These are phyloP conservation scores for Penicillium paxilli DNA, from an alignment of 495 filamentous ascomycete species.

Conservation along the genomic window DNA sequence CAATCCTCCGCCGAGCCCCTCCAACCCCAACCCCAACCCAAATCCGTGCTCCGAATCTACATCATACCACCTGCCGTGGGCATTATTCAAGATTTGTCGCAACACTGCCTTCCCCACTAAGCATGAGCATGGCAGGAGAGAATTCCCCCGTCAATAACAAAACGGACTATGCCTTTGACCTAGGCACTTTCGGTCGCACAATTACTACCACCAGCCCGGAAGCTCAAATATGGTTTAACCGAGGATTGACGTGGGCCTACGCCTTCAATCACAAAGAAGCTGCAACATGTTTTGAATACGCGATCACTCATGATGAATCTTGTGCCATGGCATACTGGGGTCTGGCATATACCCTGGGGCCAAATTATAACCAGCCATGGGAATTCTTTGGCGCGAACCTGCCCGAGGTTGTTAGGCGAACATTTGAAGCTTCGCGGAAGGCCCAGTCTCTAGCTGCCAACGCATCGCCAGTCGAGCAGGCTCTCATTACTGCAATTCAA, in stretches of 20 bases:
- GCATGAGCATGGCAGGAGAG: background rate
- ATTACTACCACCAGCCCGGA: slow-evolving; percentile 21
- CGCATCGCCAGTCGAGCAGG: slow-evolving; percentile 47
- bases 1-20: slow-evolving; percentile 1
- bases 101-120: background rate
- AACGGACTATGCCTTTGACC: slow-evolving; percentile 19
- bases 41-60: background rate
- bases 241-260: slow-evolving; percentile 36
- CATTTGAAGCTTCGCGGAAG: slow-evolving; percentile 37
- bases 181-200: slow-evolving; percentile 17
- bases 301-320: slow-evolving; percentile 49
- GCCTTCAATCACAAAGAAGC: slow-evolving; percentile 40
- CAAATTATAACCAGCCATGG: slow-evolving; percentile 76
- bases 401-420: slow-evolving; percentile 36
- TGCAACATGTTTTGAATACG: slow-evolving; percentile 57
- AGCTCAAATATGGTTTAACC: slow-evolving; percentile 39
- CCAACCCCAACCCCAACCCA: background rate
- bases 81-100: too few species aligned
- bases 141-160: background rate
- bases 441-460: slow-evolving; percentile 34
- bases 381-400: slow-evolving; percentile 57
- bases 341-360: slow-evolving; percentile 60
- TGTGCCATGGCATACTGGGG: slow-evolving; percentile 70
- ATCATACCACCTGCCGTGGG: background rate
- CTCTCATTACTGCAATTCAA: slow-evolving; percentile 56